Base-by-base conservation (phyloP, 371 early-diverging fungal species). In the Basidiobolus meristosporus region DNA sequence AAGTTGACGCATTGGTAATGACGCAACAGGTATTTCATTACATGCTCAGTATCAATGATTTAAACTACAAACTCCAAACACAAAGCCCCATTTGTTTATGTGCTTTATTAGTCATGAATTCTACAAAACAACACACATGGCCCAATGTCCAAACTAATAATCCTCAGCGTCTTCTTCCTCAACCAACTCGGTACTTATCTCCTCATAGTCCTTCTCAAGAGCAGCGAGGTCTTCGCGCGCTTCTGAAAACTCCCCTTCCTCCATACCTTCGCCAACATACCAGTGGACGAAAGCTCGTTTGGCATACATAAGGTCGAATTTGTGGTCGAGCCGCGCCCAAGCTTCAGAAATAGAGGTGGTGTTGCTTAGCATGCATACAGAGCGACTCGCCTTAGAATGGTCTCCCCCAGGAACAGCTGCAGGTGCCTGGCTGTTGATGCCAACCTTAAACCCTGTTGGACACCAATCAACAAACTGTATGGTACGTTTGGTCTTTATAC, bases 161-260 rank as follows among this genome's bases (percentile, higher is more conserved):
- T 47, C 52, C 20, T 46, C 52, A 39, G 21, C 42, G 17, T 46
- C 47, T 29, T 46, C 47, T 14, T 51, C 42, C 17, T 44, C 45
- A 31, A 38, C 42, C 15, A 39, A 43, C 30, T 51, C 52, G 9
- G 35, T 34, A 15, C 86, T 89, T 44, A 93, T 90, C 65, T 92
- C 91, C 61, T 91, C 90, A 70, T 98, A 99, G 66, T 99, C 98
- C 77, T 90, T 89, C 71, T 97, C 98, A 41, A 99, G 82, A 43
- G 92, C 91, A 52, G 95, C 98, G 70, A 99, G 77, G 63, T 99
- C 93, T 68, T 99, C 98, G 65, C 98, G 87, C 48, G 98, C 98
- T 76, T 98, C 98, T 45, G 87, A 88, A 82, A 98, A 98, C 68
- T 98, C 98, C 60, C 98, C 98, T 64, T 87, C 87, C 51, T 87